Conservation (phyloP, 2,329 filamentous ascomycete genomes). For the Colletotrichum theobromicola region DNA sequence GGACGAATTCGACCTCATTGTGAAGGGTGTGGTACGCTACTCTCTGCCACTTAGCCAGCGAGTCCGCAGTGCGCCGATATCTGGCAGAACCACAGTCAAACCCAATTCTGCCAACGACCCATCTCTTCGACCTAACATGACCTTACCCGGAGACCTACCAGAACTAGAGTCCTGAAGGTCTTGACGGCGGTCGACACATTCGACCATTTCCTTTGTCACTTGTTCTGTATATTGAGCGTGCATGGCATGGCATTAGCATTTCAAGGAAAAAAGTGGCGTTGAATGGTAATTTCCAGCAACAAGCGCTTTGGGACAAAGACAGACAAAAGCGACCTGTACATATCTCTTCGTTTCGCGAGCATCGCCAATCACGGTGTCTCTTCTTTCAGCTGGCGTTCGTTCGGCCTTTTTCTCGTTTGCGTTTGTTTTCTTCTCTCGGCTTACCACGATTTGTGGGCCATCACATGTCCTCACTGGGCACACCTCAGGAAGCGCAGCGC, state of each 20-base stretch:
- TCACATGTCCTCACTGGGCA: conserved; percentile 1
- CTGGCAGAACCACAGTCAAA: conserved; percentile 64
- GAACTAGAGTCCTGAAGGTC: neutral
- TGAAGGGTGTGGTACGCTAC: conserved; percentile 91
- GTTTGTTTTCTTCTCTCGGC: neutral
- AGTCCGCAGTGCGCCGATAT: conserved; percentile 63
- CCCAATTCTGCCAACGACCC: conserved; percentile 67
- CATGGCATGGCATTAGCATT: conserved; percentile 32
- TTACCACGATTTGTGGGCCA: neutral
- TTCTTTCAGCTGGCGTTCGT: neutral
- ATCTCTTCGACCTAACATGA: conserved; percentile 40
- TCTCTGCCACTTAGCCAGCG: conserved; percentile 66
- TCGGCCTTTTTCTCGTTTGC: neutral
- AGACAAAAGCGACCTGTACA: conserved; percentile 20
- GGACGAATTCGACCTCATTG: conserved; percentile 91
- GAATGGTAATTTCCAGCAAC: conserved; percentile 11
- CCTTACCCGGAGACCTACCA: conserved; percentile 27
- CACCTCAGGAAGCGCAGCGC: neutral
- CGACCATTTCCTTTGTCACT: conserved; percentile 22
- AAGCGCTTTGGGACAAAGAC: conserved; percentile 15
- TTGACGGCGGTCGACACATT: conserved; percentile 20
- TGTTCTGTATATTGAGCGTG: conserved; percentile 43
- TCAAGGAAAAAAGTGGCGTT: conserved; percentile 20
- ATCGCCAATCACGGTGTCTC: neutral
- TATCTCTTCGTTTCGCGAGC: neutral